phyloP scores from a whole-genome alignment of 148 eudicot genomes.

The Mesembryanthemum crystallinum region DNA sequence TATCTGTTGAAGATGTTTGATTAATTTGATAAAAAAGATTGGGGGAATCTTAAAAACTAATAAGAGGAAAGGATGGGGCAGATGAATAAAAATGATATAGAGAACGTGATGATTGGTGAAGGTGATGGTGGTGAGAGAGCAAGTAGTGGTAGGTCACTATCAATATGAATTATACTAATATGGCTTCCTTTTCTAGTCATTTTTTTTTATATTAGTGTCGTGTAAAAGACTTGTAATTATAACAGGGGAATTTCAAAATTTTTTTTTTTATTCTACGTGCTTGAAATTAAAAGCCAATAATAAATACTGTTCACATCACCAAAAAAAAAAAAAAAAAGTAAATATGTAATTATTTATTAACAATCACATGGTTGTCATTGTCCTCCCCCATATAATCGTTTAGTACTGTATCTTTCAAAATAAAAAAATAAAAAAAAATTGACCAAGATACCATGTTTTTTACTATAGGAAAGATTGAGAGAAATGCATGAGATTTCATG shows the following conservation, averaged over 20 bases:
- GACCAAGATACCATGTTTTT: too few relatives aligned
- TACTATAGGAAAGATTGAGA: too few relatives aligned
- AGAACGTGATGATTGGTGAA: conserved; percentile 35
- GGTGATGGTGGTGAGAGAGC: conserved; percentile 17
- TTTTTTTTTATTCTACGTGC: not conserved
- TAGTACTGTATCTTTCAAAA: too few relatives aligned
- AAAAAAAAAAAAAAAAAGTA: too few relatives aligned
- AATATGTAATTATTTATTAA: not conserved
- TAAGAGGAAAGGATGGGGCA: not conserved
- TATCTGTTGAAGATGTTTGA: conserved; percentile 28
- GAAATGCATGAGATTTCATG: too few relatives aligned
- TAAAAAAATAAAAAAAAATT: too few relatives aligned
- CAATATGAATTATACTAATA: conserved; percentile 10
- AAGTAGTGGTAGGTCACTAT: conserved; percentile 31
- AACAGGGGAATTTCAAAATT: not conserved
- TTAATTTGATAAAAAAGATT: conserved; percentile 24
- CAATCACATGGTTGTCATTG: not conserved
- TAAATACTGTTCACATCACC: not conserved
- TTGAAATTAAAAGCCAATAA: not conserved
- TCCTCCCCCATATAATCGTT: not conserved
- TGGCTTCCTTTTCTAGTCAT: not conserved
- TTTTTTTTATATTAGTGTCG: not conserved
- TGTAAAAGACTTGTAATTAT: not conserved
- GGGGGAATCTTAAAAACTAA: not conserved
- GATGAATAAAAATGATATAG: not conserved